Evolutionary conservation across 768 basidiomycete genomes (phyloP), one percentile per base, ranked within the genome.

Genomic region (Xanthoconium stramineum): DNA sequence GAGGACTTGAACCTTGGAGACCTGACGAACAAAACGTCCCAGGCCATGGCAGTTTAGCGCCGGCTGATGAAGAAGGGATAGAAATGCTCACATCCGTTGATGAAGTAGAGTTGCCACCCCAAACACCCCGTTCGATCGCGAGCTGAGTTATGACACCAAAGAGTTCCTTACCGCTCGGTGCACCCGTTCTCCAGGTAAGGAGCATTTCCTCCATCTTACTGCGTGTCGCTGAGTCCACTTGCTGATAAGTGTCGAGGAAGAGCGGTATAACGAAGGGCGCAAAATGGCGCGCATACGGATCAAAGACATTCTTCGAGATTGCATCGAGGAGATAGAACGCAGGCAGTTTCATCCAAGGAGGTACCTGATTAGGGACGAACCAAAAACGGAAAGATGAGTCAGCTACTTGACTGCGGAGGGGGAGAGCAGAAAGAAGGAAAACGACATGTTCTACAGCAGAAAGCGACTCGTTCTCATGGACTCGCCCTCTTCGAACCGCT

Each of bases 121-220:
- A 93, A 33, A 93, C 83, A 36, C 87, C 86, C 19, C 85, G 80
- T 71, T 98, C 97, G 58, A 98, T 89, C 15, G 85, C 82, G 42
- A 84, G 74, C 69, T 98, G 94, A 19, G 90, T 81, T 3, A 82
- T 82, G 30, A 82, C 73, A 42, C 94, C 90, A 68, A 98, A 99
- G 2, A 99, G 78, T 67, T 95, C 91, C 50, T 83, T 83, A 36
- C 90, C 83, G 35, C 78, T 80, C 3, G 91, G 88, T 14, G 89
- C 86, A 15, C 92, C 94, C 24, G 85, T 88, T 39, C 94, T 81
- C 97, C 97, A 99, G 7, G 97, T 96, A 30, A 91, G 73, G 14
- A 98, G 82, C 86, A 99, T 94, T 72, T 99, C 97, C 69, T 96
- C 93, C 91, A 99, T 95, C 73, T 98, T 98, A 69, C 84, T 83